phyloP scores from a whole-genome alignment of 2,329 filamentous ascomycete genomes.

The Cercospora sp. region DNA sequence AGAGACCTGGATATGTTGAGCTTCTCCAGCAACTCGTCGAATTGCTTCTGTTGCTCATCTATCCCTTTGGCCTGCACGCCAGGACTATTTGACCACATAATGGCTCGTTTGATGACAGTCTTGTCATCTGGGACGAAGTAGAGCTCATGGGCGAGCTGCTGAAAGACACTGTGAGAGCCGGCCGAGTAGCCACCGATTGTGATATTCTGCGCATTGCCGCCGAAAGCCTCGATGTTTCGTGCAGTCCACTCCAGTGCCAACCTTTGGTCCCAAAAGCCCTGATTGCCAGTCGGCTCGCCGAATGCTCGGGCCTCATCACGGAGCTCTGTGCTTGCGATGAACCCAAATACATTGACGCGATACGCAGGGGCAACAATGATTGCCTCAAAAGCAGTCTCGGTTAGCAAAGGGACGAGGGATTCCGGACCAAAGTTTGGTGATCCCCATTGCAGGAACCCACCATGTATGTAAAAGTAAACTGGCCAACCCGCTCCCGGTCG shows the following conservation, averaged over 20 bases:
- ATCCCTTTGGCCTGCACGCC: constrained; percentile 55
- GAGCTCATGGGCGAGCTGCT: constrained; percentile 59
- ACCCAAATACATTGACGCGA: constrained; percentile 58
- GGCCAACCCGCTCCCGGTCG: constrained; percentile 54
- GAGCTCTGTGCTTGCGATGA: constrained; percentile 54
- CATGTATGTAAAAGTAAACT: constrained; percentile 59
- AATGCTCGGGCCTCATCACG: constrained; percentile 43
- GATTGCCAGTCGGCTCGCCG: constrained; percentile 49
- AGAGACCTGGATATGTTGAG: constrained; percentile 48
- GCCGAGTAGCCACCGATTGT: constrained; percentile 59
- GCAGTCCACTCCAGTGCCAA: constrained; percentile 57
- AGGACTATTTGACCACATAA: constrained; percentile 58
- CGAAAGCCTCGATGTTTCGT: constrained; percentile 52
- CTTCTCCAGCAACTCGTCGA: constrained; percentile 50
- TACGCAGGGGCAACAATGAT: constrained; percentile 59
- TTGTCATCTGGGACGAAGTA: constrained; percentile 48
- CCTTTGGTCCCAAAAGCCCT: constrained; percentile 60
- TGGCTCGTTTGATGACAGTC: constrained; percentile 51
- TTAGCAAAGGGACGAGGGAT: constrained; percentile 49
- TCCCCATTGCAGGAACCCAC: constrained; percentile 59
- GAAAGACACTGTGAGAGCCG: constrained; percentile 57
- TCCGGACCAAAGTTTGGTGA: constrained; percentile 47
- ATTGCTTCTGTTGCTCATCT: constrained; percentile 52
- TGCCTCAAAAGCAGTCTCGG: constrained; percentile 51
- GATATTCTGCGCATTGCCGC: constrained; percentile 52